Conservation (phyloP, 352 stramenopile genomes). For the Phytopythium ostracodes region DNA sequence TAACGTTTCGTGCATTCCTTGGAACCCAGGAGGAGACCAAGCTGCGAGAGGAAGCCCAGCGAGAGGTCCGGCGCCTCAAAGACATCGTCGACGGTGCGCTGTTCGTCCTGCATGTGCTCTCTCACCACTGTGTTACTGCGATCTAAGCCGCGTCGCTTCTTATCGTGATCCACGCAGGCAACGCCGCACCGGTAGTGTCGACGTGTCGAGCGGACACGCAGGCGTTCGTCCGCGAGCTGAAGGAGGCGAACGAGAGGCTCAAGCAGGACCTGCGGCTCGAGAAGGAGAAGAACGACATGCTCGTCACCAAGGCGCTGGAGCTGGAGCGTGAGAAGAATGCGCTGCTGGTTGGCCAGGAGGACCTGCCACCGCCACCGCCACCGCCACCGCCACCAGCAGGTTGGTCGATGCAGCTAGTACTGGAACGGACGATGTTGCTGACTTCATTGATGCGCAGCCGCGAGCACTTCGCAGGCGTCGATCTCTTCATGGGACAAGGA, state of each 20-base stretch:
- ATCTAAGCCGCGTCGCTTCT: no score
- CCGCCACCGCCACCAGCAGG: slow-evolving; percentile 4
- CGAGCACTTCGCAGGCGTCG: neutral
- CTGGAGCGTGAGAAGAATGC: slow-evolving; percentile 68
- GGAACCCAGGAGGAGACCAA: slow-evolving; percentile 60
- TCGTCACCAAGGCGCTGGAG: slow-evolving; percentile 62
- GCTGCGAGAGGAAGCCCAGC: slow-evolving; percentile 66
- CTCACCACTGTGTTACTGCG: no score
- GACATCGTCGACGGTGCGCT: slow-evolving; percentile 56
- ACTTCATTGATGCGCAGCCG: neutral
- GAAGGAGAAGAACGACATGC: slow-evolving; percentile 73
- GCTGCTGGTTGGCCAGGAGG: slow-evolving; percentile 23
- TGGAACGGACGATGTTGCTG: no score
- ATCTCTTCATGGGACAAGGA: slow-evolving; percentile 61
- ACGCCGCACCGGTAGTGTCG: slow-evolving; percentile 42
- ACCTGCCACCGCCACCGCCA: slow-evolving; percentile 9
- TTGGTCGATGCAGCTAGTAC: no score
- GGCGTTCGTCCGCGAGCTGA: slow-evolving; percentile 55
- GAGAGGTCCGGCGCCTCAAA: slow-evolving; percentile 64
- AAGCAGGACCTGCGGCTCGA: slow-evolving; percentile 64
- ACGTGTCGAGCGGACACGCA: slow-evolving; percentile 59
- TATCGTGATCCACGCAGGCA: no score
- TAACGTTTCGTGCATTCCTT: neutral
- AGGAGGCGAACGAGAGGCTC: slow-evolving; percentile 49
- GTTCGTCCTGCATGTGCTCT: no score